Base-by-base conservation (phyloP, 306 rosid species). In the Vigna radiata region DNA sequence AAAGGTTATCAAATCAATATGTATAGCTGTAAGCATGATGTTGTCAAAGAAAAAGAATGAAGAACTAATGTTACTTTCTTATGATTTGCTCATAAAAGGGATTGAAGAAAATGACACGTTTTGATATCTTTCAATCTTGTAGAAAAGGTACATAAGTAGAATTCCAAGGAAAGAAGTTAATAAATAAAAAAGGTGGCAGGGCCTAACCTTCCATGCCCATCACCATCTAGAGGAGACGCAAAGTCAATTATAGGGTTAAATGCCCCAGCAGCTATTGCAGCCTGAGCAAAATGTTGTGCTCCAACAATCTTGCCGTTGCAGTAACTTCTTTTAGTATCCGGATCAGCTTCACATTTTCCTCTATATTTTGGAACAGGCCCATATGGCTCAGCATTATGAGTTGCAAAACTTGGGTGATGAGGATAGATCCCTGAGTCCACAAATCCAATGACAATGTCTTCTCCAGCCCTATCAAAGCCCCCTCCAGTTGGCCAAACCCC, bases 401-500 rank as follows among this genome's bases (percentile, higher is more conserved):
- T 73, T 5, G 93, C 89, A 66, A 96, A 96, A 85, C 99, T 92
- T 44, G 99, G 99, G 85, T 96, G 99, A 43, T 87, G 91, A 15
- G 98, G 97, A 63, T 81, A 92, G 68, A 96, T 91, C 70, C 99
- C 99, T 0, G 99, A 96, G 88, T 96, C 99, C 76, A 96, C 91
- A 81, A 93, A 93, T 59, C 99, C 99, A 60, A 96, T 96, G 65
- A 96, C 98, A 46, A 96, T 96, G 81, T 96, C 84, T 81, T 96
- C 99, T 68, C 99, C 99, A 6, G 99, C 99, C 78, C 93, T 86
- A 77, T 96, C 99, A 87, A 86, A 93, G 83, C 99, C 99, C 39
- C 99, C 99, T 73, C 97, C 98, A 25, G 99, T 93, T 2, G 99
- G 99, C 99, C 99, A 96, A 62, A 96, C 99, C 73, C 97, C 99